Base-by-base conservation (phyloP, 148 eudicot genomes). In the Limonium bicolor region DNA sequence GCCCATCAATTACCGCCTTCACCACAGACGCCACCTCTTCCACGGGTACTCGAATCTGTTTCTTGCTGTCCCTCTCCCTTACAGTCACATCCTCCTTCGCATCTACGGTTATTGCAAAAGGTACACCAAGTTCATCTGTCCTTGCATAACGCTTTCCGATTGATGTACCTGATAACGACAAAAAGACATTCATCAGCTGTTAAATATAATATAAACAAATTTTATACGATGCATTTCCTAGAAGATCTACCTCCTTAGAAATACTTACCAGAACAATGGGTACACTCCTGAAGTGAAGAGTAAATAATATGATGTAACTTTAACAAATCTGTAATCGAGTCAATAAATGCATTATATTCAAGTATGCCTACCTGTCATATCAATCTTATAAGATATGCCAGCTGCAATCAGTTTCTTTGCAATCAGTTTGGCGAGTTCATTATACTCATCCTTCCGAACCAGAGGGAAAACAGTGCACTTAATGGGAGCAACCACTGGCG, bases 71-170 rank as follows among this genome's bases (percentile, higher is more conserved):
- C 48, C 96, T 71, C 53, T 87, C 94, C 34, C 96, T 64, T 14
- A 87, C 50, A 6, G 94, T 87, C 34, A 82, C 96, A 4, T 82
- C 67, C 20, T 88, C 20, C 21, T 68, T 62, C 12, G 73, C 62
- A 53, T 87, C 96, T 25, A 87, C 96, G 6, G 96, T 87, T 12
- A 82, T 68, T 26, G 96, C 96, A 39, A 87, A 61, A 5, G 96
- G 94, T 24, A 87, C 96, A 0, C 96, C 96, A 5, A 87, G 77
- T 55, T 87, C 94, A 31, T 87, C 96, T 7, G 96, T 87, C 61
- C 94, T 82, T 5, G 96, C 94, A 49, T 87, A 87, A 33, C 85
- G 66, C 72, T 87, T 87, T 40, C 94, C 96, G 27, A 87, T 87
- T 26, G 96, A 73, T 26, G 88, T 87, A 40, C 96, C 96, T 87